These are phyloP conservation scores for Saxophila tyrrhenica DNA, from an alignment of 495 filamentous ascomycete species.

Conservation along the genomic window DNA sequence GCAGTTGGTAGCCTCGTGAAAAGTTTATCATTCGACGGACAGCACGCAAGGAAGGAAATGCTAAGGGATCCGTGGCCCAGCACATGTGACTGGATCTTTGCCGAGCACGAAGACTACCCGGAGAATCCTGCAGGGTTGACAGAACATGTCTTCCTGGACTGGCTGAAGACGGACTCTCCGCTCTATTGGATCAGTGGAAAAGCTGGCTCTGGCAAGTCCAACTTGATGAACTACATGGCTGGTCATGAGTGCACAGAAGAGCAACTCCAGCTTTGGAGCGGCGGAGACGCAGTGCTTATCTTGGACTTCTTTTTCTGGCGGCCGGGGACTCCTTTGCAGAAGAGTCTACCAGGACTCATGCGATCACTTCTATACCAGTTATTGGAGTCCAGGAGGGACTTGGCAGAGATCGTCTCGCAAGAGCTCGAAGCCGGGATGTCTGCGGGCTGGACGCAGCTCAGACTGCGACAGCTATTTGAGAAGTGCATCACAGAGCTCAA, in stretches of 20 bases:
- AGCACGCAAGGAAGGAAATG: no score
- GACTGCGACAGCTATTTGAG: background rate
- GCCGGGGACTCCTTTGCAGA: background rate
- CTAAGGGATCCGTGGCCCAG: no score
- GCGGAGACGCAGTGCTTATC: background rate
- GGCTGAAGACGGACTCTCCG: background rate
- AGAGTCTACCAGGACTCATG: background rate
- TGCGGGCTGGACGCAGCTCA: background rate
- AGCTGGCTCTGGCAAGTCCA: background rate
- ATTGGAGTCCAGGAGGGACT: background rate
- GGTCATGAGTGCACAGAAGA: background rate
- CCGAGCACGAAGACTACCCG: no score
- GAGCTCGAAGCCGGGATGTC: background rate
- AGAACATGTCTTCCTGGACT: no score
- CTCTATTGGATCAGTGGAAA: background rate
- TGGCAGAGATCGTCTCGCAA: background rate
- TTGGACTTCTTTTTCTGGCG: background rate
- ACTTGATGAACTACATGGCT: background rate
- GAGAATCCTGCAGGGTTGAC: no score
- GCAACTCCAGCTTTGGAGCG: background rate
- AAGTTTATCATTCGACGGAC: no score
- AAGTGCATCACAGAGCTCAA: no score
- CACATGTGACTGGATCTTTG: no score
- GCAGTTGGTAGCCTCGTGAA: no score
- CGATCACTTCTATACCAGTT: background rate